Base-by-base conservation (phyloP, 2,329 filamentous ascomycete genomes). In the Fusarium staphyleae region DNA sequence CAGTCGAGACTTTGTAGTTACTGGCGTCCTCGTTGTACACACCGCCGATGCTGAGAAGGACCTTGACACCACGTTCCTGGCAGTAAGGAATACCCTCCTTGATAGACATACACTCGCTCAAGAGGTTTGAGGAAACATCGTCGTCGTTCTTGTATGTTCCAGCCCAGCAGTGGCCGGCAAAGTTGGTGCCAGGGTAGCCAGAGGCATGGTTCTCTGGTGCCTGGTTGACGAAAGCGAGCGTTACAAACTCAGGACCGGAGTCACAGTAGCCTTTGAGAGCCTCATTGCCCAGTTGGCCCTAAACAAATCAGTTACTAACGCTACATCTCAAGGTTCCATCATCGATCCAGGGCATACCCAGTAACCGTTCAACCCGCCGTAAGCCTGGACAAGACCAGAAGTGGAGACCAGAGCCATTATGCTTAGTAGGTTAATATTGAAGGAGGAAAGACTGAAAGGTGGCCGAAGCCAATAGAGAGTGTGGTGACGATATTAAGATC, bases 41-140 rank as follows among this genome's bases (percentile, higher is more conserved):
- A 18, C 77, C 76, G 7, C 76, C 76, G 24, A 78, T 73, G 60
- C 74, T 73, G 14, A 79, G 65, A 29, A 79, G 63, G 30, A 79
- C 64, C 68, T 78, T 78, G 56, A 77, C 73, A 49, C 75, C 75
- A 42, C 67, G 69, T 18, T 57, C 39, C 63, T 77, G 73, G 67
- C 77, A 79, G 62, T 74, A 72, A 19, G 70, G 62, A 46, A 78
- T 76, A 47, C 77, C 75, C 26, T 68, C 46, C 58, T 74, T 70
- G 33, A 79, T 71, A 6, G 47, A 48, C 5, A 64, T 41, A 56
- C 76, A 79, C 46, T 73, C 61, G 48, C 57, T 68, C 45, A 74
- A 67, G 16, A 77, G 68, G 12, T 69, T 55, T 10, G 74, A 71
- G 5, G 53, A 19, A 19, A 67, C 65, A 2, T 65, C 46, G 2